Percentiles rank a stretch among this genome's conserved stretches.
Conservation (phyloP, 768 basidiomycete genomes). For the Glaciozyma martinii region DNA sequence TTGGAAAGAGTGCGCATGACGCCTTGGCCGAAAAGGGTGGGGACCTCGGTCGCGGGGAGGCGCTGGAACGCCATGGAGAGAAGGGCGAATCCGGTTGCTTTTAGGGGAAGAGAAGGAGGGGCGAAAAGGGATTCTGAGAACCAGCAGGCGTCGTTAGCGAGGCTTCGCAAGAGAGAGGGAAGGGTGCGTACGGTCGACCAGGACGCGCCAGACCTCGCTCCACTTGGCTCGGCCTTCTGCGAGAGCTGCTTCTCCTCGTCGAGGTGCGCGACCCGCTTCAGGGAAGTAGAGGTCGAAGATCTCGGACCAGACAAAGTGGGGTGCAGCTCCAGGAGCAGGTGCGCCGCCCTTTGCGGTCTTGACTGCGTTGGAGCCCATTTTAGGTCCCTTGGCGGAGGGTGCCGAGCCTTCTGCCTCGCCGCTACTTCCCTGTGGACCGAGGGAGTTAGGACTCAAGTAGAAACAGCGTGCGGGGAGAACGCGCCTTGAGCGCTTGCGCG, state of each 20-base stretch:
- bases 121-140: slow-evolving; percentile 73
- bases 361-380: slow-evolving; percentile 30
- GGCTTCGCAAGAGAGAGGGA: no score
- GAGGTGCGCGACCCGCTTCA: slow-evolving; percentile 27
- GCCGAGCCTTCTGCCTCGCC: slow-evolving; percentile 47
- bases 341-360: slow-evolving; percentile 31
- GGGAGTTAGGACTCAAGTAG: slow-evolving; percentile 14
- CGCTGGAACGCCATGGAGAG: slow-evolving; percentile 70
- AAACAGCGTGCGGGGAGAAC: slow-evolving; percentile 14
- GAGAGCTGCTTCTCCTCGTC: slow-evolving; percentile 18
- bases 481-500: slow-evolving; percentile 70
- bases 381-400: slow-evolving; percentile 39
- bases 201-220: slow-evolving; percentile 80
- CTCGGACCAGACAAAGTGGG: slow-evolving; percentile 84
- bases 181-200: slow-evolving; percentile 70
- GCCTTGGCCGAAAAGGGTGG: slow-evolving; percentile 85
- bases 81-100: slow-evolving; percentile 93
- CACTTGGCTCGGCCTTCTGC: slow-evolving; percentile 52
- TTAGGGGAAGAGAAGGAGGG: slow-evolving; percentile 68
- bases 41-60: slow-evolving; percentile 56
- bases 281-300: slow-evolving; percentile 68
- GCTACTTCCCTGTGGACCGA: not conserved
- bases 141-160: not conserved
- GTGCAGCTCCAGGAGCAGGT: slow-evolving; percentile 56
- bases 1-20: slow-evolving; percentile 97